These are phyloP conservation scores for Ophiognomonia clavigignenti-juglandacearum DNA, from an alignment of 2,329 filamentous ascomycete genomes.

Conservation along the genomic window DNA sequence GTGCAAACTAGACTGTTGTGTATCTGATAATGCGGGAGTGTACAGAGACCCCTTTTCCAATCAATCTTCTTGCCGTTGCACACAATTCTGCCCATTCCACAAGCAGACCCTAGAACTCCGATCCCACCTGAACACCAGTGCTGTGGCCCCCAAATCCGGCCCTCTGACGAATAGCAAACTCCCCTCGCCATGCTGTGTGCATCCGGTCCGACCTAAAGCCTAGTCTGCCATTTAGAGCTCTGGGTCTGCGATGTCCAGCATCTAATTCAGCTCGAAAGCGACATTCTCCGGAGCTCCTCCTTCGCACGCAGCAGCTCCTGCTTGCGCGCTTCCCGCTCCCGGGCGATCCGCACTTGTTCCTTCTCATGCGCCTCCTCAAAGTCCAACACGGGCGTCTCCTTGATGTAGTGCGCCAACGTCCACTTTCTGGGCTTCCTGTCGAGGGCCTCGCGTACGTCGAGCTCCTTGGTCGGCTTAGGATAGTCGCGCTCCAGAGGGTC, in stretches of 20 bases:
- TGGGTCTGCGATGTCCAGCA: too few relatives aligned
- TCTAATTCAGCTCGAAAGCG: background rate
- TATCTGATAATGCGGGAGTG: conserved; percentile 1
- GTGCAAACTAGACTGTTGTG: background rate
- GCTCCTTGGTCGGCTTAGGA: conserved; percentile 33
- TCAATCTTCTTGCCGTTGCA: background rate
- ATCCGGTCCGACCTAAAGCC: too few relatives aligned
- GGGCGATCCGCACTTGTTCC: conserved; percentile 30
- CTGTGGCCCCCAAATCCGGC: background rate
- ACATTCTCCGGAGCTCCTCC: conserved; percentile 18
- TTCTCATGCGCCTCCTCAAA: conserved; percentile 20
- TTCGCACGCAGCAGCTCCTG: conserved; percentile 37
- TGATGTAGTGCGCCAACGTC: conserved; percentile 34
- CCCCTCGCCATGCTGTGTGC: background rate
- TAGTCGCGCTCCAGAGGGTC: conserved; percentile 34
- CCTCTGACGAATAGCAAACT: background rate
- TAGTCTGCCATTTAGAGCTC: too few relatives aligned
- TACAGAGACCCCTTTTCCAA: background rate
- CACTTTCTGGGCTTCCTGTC: conserved; percentile 33
- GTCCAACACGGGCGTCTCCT: conserved; percentile 23
- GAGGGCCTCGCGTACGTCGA: conserved; percentile 39
- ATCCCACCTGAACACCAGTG: background rate
- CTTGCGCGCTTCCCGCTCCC: conserved; percentile 43
- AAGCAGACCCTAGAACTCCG: background rate
- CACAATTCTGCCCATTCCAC: background rate